Percentiles rank a stretch among this genome's conserved stretches.
Conservation (phyloP, 441 rosid species). For the Erysimum cheiri region DNA sequence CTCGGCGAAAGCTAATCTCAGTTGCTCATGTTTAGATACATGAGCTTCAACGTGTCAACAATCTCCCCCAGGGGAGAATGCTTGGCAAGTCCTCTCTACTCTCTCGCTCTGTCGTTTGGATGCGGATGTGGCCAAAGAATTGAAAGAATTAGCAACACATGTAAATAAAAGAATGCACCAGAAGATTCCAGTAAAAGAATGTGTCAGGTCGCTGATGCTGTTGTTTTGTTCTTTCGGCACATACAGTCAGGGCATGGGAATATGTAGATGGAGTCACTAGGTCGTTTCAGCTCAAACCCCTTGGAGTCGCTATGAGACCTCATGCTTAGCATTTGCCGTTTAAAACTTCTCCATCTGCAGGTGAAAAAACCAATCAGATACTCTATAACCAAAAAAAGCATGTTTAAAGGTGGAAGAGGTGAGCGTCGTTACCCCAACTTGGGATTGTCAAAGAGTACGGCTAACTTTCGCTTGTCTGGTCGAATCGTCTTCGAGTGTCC, state of each 20-base stretch:
- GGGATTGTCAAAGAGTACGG: constrained; percentile 92
- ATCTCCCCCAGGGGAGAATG: constrained; percentile 29
- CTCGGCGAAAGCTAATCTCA: constrained; percentile 17
- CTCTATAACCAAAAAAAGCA: not conserved
- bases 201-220: constrained; percentile 54
- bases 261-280: constrained; percentile 82
- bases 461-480: constrained; percentile 97
- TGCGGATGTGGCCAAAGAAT: constrained; percentile 42
- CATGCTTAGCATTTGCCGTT: constrained; percentile 89
- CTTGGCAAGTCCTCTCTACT: constrained; percentile 45
- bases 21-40: constrained; percentile 35
- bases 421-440: constrained; percentile 69
- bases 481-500: constrained; percentile 95
- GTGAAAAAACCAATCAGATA: constrained; percentile 20
- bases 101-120: constrained; percentile 26
- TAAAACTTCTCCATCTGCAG: constrained; percentile 89
- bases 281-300: constrained; percentile 91
- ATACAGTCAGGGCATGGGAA: constrained; percentile 99
- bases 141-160: constrained; percentile 64
- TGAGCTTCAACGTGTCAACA: constrained; percentile 43
- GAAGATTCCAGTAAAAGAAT: constrained; percentile 20
- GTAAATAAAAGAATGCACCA: constrained; percentile 50
- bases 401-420: constrained; percentile 22
- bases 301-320: constrained; percentile 92
- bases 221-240: constrained; percentile 78